Percentiles rank a stretch among this genome's conserved stretches.
Conservation (phyloP, 192 early-diverging fungal genomes). For the Thoreauomyces humboldtii region DNA sequence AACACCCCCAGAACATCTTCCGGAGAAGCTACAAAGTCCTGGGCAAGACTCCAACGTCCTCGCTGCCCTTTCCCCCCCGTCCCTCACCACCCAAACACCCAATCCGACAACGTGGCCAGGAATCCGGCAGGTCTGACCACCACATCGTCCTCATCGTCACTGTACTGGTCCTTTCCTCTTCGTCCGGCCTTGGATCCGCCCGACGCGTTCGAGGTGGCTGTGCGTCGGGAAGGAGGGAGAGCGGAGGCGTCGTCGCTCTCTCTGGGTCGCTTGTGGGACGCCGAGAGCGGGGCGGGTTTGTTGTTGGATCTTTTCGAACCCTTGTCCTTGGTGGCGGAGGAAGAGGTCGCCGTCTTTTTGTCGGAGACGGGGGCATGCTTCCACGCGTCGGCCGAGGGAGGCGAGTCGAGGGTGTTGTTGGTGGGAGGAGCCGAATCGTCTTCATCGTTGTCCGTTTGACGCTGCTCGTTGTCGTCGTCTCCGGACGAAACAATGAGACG, state of each 20-base stretch:
- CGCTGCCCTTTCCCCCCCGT: too few species aligned
- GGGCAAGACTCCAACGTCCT: too few species aligned
- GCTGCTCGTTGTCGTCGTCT: not conserved
- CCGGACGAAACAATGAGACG: too few species aligned
- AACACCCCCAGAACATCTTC: too few species aligned
- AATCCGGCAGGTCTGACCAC: not conserved
- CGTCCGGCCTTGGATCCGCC: not conserved
- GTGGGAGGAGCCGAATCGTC: not conserved
- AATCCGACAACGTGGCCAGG: constrained; percentile 2
- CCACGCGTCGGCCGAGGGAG: too few species aligned
- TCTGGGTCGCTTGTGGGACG: constrained; percentile 2
- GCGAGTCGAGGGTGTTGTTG: too few species aligned
- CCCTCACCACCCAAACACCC: constrained; percentile 6
- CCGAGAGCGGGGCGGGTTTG: not conserved
- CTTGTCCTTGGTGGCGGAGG: not conserved
- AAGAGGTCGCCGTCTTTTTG: not conserved
- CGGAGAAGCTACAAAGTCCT: too few species aligned
- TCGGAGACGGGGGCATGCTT: not conserved
- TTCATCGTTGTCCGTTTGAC: not conserved
- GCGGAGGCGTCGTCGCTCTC: not conserved
- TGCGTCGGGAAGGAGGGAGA: constrained; percentile 5
- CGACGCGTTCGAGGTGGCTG: not conserved
- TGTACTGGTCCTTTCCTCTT: not conserved
- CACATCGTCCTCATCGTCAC: constrained; percentile 1
- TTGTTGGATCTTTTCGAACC: too few species aligned